Evolutionary conservation across 139 green algal species (phyloP).

Genomic region (Desmodesmus armatus): DNA sequence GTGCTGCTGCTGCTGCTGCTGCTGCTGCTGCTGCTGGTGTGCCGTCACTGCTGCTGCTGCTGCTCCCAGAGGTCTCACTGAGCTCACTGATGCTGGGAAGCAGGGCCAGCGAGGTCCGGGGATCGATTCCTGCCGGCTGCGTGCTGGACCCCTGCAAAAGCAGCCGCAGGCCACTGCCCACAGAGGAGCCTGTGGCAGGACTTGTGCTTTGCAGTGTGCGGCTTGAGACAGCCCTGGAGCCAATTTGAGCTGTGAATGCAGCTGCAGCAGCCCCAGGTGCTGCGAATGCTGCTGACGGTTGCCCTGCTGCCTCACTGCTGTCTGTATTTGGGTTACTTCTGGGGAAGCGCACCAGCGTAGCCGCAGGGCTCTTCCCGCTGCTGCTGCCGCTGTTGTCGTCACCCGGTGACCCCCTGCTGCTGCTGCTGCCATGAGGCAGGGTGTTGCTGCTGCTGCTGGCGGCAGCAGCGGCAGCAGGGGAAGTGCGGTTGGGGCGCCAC

Average conservation of each 20-base stretch:
- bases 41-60: constrained; percentile 2
- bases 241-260: too few relatives aligned
- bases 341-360: too few relatives aligned
- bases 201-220: neutral
- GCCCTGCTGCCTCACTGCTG: neutral
- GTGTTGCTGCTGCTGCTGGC: neutral
- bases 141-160: too few relatives aligned
- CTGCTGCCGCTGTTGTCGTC: neutral
- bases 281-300: neutral
- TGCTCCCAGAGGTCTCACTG: neutral
- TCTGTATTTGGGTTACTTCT: too few relatives aligned
- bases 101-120: neutral
- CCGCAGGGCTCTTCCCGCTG: too few relatives aligned
- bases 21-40: constrained; percentile 7
- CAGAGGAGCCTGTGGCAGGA: neutral
- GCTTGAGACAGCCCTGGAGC: too few relatives aligned
- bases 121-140: neutral
- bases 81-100: neutral
- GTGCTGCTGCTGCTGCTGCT: constrained; percentile 4
- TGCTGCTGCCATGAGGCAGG: neutral
- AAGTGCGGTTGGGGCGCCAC: too few relatives aligned
- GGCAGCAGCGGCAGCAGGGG: neutral
- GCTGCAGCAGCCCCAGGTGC: too few relatives aligned
- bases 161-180: neutral
- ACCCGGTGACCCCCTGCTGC: neutral